phyloP scores from a whole-genome alignment of 23 red algal genomes.

The Chondrus crispus region DNA sequence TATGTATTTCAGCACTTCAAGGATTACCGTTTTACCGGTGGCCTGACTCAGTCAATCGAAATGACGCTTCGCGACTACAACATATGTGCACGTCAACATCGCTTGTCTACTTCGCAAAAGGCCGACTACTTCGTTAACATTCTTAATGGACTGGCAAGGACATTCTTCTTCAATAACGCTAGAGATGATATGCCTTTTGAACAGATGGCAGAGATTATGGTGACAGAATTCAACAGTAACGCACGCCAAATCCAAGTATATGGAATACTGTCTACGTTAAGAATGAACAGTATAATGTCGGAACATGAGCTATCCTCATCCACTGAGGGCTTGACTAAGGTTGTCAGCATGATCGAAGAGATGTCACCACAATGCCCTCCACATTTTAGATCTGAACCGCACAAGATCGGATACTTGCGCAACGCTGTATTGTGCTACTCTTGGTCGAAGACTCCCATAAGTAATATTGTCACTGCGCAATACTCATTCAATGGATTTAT shows the following conservation, averaged over 20 bases:
- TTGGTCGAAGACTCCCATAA: constrained; percentile 7
- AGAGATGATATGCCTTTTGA: constrained; percentile 38
- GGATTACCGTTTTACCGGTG: constrained; percentile 16
- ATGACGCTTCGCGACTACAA: constrained; percentile 27
- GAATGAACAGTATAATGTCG: constrained; percentile 11
- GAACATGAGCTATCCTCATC: constrained; percentile 4
- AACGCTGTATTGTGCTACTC: not conserved
- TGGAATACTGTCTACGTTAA: not conserved
- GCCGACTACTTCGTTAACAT: constrained; percentile 46
- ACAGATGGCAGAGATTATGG: constrained; percentile 39
- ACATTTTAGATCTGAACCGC: not conserved
- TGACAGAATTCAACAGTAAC: constrained; percentile 39
- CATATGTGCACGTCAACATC: constrained; percentile 11
- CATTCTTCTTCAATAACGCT: constrained; percentile 46
- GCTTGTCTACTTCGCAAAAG: not conserved
- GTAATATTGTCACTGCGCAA: constrained; percentile 8
- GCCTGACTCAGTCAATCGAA: constrained; percentile 22
- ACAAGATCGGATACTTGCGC: constrained; percentile 34
- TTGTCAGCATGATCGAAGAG: constrained; percentile 14
- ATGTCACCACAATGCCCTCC: not conserved
- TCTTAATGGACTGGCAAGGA: constrained; percentile 5
- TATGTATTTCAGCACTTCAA: constrained; percentile 55
- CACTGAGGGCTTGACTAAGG: constrained; percentile 20
- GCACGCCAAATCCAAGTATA: constrained; percentile 12
- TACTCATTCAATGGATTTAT: constrained; percentile 54